Conservation (phyloP, 148 eudicot species). For the Drosera capensis region DNA sequence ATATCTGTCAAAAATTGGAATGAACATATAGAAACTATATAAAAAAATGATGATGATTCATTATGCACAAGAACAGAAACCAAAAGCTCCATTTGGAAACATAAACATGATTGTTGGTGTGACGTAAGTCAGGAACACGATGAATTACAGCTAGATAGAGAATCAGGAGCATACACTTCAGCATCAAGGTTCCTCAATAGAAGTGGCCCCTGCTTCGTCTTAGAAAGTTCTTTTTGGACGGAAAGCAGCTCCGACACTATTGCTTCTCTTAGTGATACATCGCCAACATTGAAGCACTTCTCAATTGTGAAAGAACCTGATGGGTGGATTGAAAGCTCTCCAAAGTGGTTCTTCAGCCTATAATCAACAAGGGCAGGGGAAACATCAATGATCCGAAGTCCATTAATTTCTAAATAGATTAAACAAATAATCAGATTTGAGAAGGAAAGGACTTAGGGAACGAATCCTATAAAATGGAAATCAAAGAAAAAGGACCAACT, state of each 20-base stretch:
- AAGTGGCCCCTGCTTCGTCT: conserved; percentile 70
- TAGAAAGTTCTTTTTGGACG: conserved; percentile 67
- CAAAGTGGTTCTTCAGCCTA: conserved; percentile 85
- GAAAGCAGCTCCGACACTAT: conserved; percentile 61
- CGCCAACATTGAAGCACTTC: conserved; percentile 62
- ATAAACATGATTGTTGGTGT: too few species aligned
- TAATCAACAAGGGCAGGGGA: conserved; percentile 81
- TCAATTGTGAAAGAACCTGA: conserved; percentile 81
- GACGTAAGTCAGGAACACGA: neutral
- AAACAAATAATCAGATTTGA: conserved; percentile 1
- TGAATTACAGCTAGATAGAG: neutral
- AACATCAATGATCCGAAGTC: conserved; percentile 18
- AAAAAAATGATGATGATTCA: too few species aligned
- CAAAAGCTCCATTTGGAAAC: too few species aligned
- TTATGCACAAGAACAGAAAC: conserved; percentile 1
- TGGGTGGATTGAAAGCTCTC: conserved; percentile 62
- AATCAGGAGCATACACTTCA: conserved; percentile 45
- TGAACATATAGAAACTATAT: too few species aligned
- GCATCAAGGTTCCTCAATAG: conserved; percentile 77
- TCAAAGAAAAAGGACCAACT: conserved; percentile 26
- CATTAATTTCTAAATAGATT: too few species aligned
- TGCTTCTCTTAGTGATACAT: conserved; percentile 47
- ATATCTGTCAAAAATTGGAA: conserved; percentile 28
- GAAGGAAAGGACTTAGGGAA: neutral
- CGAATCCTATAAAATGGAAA: neutral